These are phyloP conservation scores for Litchi chinensis DNA, from an alignment of 345 rosid species.

Conservation along the genomic window DNA sequence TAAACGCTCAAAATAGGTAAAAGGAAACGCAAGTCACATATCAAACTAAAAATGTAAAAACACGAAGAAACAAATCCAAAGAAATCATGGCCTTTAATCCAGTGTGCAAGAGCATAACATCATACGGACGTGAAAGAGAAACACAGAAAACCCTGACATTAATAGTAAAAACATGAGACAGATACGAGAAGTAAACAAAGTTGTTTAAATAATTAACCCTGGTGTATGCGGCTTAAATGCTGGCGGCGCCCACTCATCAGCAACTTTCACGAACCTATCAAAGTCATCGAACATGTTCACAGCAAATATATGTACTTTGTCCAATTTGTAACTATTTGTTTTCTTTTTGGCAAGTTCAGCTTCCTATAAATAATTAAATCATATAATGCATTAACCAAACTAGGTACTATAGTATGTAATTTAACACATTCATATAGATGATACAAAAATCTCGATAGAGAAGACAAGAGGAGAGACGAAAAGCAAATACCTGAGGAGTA, in stretches of 20 bases:
- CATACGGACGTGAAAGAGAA: neutral
- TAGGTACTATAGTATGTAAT: neutral
- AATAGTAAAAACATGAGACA: neutral
- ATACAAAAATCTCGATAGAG: neutral
- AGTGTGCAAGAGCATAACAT: neutral
- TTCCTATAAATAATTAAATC: conserved; percentile 48
- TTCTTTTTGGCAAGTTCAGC: conserved; percentile 91
- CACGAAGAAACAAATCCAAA: neutral
- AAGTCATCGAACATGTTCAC: conserved; percentile 85
- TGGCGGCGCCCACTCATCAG: conserved; percentile 92
- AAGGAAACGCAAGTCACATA: neutral
- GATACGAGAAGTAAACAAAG: conserved; percentile 2
- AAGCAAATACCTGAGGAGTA: conserved; percentile 63
- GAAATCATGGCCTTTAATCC: neutral
- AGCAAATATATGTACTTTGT: conserved; percentile 71
- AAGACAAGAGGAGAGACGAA: neutral
- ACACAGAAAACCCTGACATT: neutral
- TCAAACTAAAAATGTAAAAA: neutral
- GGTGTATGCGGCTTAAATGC: conserved; percentile 70
- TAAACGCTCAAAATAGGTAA: neutral
- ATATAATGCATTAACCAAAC: neutral
- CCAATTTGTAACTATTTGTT: conserved; percentile 70
- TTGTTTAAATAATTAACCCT: conserved; percentile 53
- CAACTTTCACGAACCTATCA: conserved; percentile 77
- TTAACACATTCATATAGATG: neutral